Evolutionary conservation across 345 rosid genomes (phyloP), one percentile per base, ranked within the genome.

Genomic region (Bruguiera parviflora): DNA sequence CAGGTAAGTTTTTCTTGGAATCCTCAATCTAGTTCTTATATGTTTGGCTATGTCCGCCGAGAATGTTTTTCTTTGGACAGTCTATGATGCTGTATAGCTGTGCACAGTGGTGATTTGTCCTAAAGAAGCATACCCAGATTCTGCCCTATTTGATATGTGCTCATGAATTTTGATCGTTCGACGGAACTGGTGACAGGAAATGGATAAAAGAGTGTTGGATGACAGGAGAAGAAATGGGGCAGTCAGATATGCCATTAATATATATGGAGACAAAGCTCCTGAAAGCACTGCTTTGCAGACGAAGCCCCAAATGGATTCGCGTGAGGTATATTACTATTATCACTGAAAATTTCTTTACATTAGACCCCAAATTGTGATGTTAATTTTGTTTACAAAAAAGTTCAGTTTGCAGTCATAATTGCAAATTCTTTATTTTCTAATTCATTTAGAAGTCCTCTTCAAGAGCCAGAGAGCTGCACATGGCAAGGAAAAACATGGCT

Each of bases 171-270:
- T 35, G 53, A 13, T 69, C 67, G 60, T 49, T 69, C 67, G 72
- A 43, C 75, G 53, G 37, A 56, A 24, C 8, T 4, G 25, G 7
- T 43, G 49, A 13, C 49, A 43, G 3, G 49, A 21, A 31, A 87
- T 89, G 93, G 89, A 71, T 3, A 76, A 78, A 67, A 70, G 69
- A 60, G 83, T 57, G 29, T 65, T 70, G 43, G 83, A 73, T 43
- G 83, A 65, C 35, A 69, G 79, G 53, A 82, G 81, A 77, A 83
- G 78, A 82, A 72, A 47, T 22, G 91, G 91, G 68, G 64, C 96
- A 19, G 96, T 89, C n/a, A 87, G 81, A 79, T 87, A 85, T 49
- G 80, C 89, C 65, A 71, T 83, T 70, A 77, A 72, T 75, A 71
- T 63, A 70, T 81, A 73, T 18, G 88, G 91, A 71, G 87, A 83